Evolutionary conservation across 2,329 filamentous ascomycete species (phyloP).

Genomic region (Fusarium sp.): DNA sequence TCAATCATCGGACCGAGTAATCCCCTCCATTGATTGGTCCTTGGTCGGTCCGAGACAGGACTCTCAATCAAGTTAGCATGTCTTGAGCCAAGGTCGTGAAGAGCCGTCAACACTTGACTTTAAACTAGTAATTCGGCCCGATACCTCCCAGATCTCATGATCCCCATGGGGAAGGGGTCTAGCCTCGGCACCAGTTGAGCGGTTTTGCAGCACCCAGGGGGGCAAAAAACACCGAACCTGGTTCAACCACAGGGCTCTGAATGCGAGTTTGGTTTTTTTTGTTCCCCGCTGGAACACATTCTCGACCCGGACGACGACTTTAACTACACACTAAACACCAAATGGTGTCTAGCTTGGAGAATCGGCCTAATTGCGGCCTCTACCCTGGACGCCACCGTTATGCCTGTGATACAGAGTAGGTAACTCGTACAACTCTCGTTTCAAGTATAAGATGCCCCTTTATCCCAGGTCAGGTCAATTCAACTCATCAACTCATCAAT

Average conservation of each 20-base stretch:
- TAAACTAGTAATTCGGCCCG: background rate
- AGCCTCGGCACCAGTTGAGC: background rate
- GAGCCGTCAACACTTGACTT: background rate
- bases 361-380: slow-evolving; percentile 17
- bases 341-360: background rate
- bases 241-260: too few relatives aligned
- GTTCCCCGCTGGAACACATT: background rate
- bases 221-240: too few relatives aligned
- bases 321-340: background rate
- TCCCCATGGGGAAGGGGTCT: background rate
- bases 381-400: background rate
- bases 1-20: slow-evolving; percentile 29
- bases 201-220: background rate
- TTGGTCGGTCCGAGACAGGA: slow-evolving; percentile 27
- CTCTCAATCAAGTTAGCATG: background rate
- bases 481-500: too few relatives aligned
- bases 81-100: background rate
- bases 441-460: background rate
- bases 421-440: background rate
- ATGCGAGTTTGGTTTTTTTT: too few relatives aligned
- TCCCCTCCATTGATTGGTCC: background rate
- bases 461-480: background rate
- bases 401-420: background rate
- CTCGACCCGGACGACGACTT: background rate
- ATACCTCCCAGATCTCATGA: background rate